Evolutionary conservation across 2,329 filamentous ascomycete genomes (phyloP).

Genomic region (Microdochium paspali): DNA sequence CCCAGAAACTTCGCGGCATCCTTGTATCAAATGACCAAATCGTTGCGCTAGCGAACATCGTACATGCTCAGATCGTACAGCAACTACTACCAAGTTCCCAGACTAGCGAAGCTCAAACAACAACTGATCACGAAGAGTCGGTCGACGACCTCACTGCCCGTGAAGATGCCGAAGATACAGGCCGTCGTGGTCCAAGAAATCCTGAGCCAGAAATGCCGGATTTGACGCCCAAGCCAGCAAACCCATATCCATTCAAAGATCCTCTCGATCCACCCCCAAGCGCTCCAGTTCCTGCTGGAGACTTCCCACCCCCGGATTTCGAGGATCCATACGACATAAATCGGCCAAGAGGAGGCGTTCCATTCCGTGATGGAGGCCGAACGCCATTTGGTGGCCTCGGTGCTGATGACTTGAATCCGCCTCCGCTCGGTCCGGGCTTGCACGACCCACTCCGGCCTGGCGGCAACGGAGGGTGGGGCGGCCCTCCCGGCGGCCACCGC

Average conservation of each 20-base stretch:
- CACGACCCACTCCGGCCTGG: slow-evolving; percentile 68
- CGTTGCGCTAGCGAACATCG: slow-evolving; percentile 54
- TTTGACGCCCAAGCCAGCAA: slow-evolving; percentile 47
- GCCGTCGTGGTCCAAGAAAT: slow-evolving; percentile 27
- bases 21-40: slow-evolving; percentile 70
- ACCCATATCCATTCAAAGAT: slow-evolving; percentile 59
- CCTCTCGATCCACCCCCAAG: slow-evolving; percentile 53
- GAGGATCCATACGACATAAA: slow-evolving; percentile 88
- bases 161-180: slow-evolving; percentile 32
- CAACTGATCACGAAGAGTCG: slow-evolving; percentile 52
- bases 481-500: slow-evolving; percentile 48
- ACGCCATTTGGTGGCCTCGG: slow-evolving; percentile 61
- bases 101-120: neutral
- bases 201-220: slow-evolving; percentile 36
- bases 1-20: slow-evolving; percentile 41
- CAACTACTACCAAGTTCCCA: slow-evolving; percentile 55
- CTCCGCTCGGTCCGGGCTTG: slow-evolving; percentile 76
- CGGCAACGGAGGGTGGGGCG: slow-evolving; percentile 52
- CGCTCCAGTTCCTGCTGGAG: slow-evolving; percentile 56
- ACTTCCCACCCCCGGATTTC: slow-evolving; percentile 81
- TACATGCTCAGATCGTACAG: slow-evolving; percentile 76
- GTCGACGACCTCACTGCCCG: slow-evolving; percentile 28
- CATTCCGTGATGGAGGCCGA: slow-evolving; percentile 25
- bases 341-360: slow-evolving; percentile 41
- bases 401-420: slow-evolving; percentile 79